phyloP scores from a whole-genome alignment of 257 asterid species.

The Petunia axillaris region DNA sequence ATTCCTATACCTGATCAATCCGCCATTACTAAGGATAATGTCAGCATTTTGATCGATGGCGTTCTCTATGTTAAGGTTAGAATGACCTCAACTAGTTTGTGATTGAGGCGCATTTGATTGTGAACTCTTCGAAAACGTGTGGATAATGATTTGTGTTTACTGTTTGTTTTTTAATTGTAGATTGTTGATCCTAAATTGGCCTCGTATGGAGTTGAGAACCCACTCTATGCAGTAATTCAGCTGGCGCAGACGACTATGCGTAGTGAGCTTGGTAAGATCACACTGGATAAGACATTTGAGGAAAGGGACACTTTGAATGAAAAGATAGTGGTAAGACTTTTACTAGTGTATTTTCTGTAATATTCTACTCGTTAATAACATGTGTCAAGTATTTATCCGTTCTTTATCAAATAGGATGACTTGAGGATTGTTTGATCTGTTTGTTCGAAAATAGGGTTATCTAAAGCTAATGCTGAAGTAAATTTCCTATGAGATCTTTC shows the following conservation, averaged over 20 bases:
- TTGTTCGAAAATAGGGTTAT: background rate
- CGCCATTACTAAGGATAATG: slow-evolving; percentile 92
- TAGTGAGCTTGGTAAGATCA: slow-evolving; percentile 97
- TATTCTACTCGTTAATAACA: background rate
- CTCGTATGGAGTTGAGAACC: slow-evolving; percentile 92
- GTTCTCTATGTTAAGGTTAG: slow-evolving; percentile 79
- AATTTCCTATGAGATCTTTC: background rate
- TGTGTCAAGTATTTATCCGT: background rate
- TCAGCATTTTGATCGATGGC: slow-evolving; percentile 77
- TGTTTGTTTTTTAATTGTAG: slow-evolving; percentile 36
- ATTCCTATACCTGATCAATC: slow-evolving; percentile 77
- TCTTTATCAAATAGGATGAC: background rate
- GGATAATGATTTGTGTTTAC: slow-evolving; percentile 7
- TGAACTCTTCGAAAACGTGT: slow-evolving; percentile 14
- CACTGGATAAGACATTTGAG: slow-evolving; percentile 94
- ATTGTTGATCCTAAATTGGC: slow-evolving; percentile 92
- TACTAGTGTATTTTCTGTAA: background rate
- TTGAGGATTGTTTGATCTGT: background rate
- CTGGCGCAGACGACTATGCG: slow-evolving; percentile 98
- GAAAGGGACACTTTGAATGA: slow-evolving; percentile 87
- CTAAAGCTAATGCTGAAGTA: background rate
- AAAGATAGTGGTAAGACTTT: slow-evolving; percentile 77
- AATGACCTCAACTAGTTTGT: background rate
- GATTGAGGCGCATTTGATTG: background rate
- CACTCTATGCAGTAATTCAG: slow-evolving; percentile 79